These are phyloP conservation scores for Lachancea fermentati DNA, from an alignment of 805 yeast species.

Conservation along the genomic window DNA sequence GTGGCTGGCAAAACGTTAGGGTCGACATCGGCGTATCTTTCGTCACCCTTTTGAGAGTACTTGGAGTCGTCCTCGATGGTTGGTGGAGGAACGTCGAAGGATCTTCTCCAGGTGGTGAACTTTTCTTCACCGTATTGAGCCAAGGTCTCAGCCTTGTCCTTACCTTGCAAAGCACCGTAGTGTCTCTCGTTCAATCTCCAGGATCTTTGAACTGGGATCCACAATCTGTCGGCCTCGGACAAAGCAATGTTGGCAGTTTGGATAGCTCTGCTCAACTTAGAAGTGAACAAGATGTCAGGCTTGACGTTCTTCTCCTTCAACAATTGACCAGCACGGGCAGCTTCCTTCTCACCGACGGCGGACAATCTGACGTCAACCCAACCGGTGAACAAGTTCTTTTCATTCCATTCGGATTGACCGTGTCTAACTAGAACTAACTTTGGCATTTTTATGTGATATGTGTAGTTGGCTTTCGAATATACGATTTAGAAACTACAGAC, in stretches of 20 bases:
- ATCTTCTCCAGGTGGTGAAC: conserved; percentile 97
- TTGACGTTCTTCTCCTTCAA: conserved; percentile 77
- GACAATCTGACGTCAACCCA: conserved; percentile 94
- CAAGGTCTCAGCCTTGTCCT: conserved; percentile 92
- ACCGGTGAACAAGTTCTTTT: conserved; percentile 96
- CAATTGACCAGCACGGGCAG: conserved; percentile 87
- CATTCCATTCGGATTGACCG: conserved; percentile 99
- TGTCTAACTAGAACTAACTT: conserved; percentile 92
- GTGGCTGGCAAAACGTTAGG: conserved; percentile 86
- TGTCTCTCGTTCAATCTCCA: conserved; percentile 99
- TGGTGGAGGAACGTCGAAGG: conserved; percentile 96
- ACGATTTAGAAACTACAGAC: neutral
- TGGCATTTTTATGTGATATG: conserved; percentile 32
- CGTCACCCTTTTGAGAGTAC: conserved; percentile 81
- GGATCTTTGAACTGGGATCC: conserved; percentile 86
- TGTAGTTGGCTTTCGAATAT: neutral
- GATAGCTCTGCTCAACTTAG: conserved; percentile 88
- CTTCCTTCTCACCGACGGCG: conserved; percentile 82
- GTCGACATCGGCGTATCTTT: conserved; percentile 78
- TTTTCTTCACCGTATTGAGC: conserved; percentile 84
- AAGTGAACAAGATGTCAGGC: conserved; percentile 88
- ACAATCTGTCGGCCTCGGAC: conserved; percentile 80
- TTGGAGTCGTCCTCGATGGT: conserved; percentile 67
- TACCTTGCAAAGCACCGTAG: conserved; percentile 98
- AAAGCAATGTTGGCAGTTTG: conserved; percentile 96